Conservation (phyloP, 768 basidiomycete genomes). For the Leucogyrophana mollusca region DNA sequence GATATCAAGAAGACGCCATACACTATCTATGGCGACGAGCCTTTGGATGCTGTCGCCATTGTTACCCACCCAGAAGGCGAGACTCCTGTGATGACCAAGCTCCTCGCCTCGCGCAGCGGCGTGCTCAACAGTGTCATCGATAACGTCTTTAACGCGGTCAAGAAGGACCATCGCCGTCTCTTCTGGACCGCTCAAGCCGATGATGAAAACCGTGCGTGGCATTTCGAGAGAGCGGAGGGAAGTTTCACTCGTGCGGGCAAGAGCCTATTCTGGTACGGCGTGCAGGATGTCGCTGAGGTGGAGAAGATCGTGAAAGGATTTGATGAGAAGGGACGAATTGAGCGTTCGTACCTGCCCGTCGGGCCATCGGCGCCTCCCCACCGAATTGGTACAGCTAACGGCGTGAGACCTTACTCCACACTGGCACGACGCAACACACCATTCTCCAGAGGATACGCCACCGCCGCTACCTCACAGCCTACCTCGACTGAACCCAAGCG, state of each 20-base stretch:
- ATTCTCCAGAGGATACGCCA: constrained; percentile 76
- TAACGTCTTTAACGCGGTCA: constrained; percentile 96
- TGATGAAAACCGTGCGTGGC: constrained; percentile 97
- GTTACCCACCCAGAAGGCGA: constrained; percentile 91
- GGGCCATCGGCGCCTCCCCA: constrained; percentile 67
- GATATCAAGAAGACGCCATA: constrained; percentile 80
- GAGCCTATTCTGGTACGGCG: constrained; percentile 97
- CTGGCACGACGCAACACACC: constrained; percentile 43
- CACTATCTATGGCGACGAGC: constrained; percentile 98
- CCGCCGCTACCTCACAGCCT: constrained; percentile 42
- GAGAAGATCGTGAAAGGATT: constrained; percentile 78
- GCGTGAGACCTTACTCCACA: constrained; percentile 60
- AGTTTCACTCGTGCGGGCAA: constrained; percentile 94
- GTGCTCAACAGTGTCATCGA: constrained; percentile 93
- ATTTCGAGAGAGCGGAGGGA: constrained; percentile 97
- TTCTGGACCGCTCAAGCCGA: constrained; percentile 97
- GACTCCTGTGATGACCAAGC: constrained; percentile 88
- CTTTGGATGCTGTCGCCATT: constrained; percentile 91
- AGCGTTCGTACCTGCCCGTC: constrained; percentile 88
- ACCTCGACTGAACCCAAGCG: constrained; percentile 72
- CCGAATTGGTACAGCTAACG: constrained; percentile 30
- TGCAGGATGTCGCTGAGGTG: constrained; percentile 88
- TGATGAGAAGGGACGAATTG: constrained; percentile 79
- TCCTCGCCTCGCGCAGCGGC: constrained; percentile 84
- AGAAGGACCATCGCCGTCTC: constrained; percentile 87